Conservation (phyloP, 768 basidiomycete species). For the Lentinula sp. region DNA sequence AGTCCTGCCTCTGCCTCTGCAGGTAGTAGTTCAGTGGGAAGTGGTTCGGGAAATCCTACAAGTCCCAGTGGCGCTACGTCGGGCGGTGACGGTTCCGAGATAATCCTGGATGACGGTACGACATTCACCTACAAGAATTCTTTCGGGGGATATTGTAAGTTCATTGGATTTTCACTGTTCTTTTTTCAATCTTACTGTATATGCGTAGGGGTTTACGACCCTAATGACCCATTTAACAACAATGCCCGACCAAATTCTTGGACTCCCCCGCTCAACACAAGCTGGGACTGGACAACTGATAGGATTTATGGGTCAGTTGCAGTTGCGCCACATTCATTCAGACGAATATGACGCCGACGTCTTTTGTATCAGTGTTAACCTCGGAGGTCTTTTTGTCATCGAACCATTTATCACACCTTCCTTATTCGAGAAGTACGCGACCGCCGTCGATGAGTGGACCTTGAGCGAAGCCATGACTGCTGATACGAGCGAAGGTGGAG, state of each 20-base stretch:
- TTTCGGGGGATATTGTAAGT: slow-evolving; percentile 71
- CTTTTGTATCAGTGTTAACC: slow-evolving; percentile 37
- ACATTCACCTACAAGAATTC: slow-evolving; percentile 73
- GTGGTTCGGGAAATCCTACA: slow-evolving; percentile 3
- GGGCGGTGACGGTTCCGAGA: slow-evolving; percentile 66
- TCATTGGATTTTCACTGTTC: slow-evolving; percentile 7
- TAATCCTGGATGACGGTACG: slow-evolving; percentile 60
- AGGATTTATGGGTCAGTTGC: slow-evolving; percentile 50
- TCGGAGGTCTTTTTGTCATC: slow-evolving; percentile 59
- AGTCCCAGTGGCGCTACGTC: slow-evolving; percentile 11
- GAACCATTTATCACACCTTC: slow-evolving; percentile 68
- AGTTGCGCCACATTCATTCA: slow-evolving; percentile 10
- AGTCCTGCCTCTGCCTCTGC: not conserved
- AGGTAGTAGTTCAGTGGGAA: slow-evolving; percentile 5
- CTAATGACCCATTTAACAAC: slow-evolving; percentile 70
- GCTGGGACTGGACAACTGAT: slow-evolving; percentile 65
- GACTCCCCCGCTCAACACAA: slow-evolving; percentile 72
- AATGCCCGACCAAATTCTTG: slow-evolving; percentile 71
- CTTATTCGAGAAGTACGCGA: slow-evolving; percentile 60
- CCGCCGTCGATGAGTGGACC: slow-evolving; percentile 69
- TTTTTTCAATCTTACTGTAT: slow-evolving; percentile 4
- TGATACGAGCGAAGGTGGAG: slow-evolving; percentile 51
- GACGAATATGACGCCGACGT: not conserved
- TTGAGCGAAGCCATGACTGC: slow-evolving; percentile 59
- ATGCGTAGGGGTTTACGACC: slow-evolving; percentile 56